Conservation (phyloP, 305 asterid genomes). For the Fraxinus platypoda region DNA sequence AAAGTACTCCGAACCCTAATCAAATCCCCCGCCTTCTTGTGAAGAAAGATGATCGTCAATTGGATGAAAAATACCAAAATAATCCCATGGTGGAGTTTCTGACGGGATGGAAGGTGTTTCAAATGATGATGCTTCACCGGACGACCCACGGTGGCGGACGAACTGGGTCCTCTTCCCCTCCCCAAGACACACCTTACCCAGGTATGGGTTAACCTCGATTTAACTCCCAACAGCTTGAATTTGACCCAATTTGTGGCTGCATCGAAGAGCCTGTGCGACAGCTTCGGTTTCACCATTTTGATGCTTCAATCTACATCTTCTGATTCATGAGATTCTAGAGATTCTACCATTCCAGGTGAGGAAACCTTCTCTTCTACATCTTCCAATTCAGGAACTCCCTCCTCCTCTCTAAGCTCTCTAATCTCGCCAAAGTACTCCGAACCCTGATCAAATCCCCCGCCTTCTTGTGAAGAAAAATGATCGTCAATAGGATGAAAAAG, state of each 20-base stretch:
- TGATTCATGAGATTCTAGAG: constrained; percentile 68
- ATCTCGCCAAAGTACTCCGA: constrained; percentile 36
- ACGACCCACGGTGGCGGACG: too few relatives aligned
- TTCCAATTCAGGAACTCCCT: constrained; percentile 44
- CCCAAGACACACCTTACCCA: too few relatives aligned
- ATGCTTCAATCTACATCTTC: constrained; percentile 50
- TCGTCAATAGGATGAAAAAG: constrained; percentile 58
- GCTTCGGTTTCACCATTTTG: too few relatives aligned
- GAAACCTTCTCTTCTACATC: constrained; percentile 53
- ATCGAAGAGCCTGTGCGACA: too few relatives aligned
- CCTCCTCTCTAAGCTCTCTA: constrained; percentile 36
- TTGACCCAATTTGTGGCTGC: too few relatives aligned
- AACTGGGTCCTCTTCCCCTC: too few relatives aligned
- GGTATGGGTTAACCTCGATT: too few relatives aligned
- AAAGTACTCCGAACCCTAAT: constrained; percentile 32
- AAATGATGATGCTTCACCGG: constrained; percentile 38
- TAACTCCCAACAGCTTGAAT: too few relatives aligned
- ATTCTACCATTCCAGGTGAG: constrained; percentile 51
- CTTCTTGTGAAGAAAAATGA: constrained; percentile 52
- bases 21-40: constrained; percentile 33
- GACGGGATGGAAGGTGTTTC: constrained; percentile 39
- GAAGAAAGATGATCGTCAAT: constrained; percentile 58
- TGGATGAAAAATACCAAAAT: constrained; percentile 61
- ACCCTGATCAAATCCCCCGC: constrained; percentile 30
- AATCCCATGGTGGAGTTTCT: constrained; percentile 59